Percentiles rank a stretch among this genome's conserved stretches.
Conservation (phyloP, 1,284 basidiomycete species). For the Puccinia horiana region DNA sequence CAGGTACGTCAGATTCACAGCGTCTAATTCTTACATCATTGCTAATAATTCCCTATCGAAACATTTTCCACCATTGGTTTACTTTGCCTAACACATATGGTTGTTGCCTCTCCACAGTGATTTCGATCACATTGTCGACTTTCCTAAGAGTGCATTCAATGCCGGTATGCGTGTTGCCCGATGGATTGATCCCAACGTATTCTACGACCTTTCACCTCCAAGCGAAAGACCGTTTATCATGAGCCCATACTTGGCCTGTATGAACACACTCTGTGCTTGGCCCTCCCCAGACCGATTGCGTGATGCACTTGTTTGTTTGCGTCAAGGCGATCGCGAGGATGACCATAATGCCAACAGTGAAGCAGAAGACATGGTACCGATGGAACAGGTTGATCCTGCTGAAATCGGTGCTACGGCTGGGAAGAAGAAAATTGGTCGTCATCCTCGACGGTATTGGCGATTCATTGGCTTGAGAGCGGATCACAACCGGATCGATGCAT, state of each 20-base stretch:
- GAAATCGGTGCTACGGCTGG: conserved; percentile 27
- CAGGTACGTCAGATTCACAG: conserved; percentile 18
- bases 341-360: conserved; percentile 29
- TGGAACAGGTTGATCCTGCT: conserved; percentile 54
- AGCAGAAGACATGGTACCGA: conserved; percentile 58
- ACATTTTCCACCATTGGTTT: conserved; percentile 52
- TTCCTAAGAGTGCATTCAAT: conserved; percentile 56
- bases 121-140: conserved; percentile 56
- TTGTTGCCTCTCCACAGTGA: conserved; percentile 48
- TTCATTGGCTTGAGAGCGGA: conserved; percentile 58
- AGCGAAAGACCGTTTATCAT: conserved; percentile 61
- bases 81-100: not conserved
- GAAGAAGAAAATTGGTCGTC: conserved; percentile 53
- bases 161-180: conserved; percentile 60
- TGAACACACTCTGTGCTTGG: conserved; percentile 61
- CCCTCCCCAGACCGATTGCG: conserved; percentile 57
- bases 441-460: conserved; percentile 59
- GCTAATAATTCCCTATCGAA: too few relatives aligned
- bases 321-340: conserved; percentile 51
- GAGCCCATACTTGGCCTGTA: conserved; percentile 60
- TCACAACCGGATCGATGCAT: conserved; percentile 42
- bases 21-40: too few relatives aligned
- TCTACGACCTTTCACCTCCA: conserved; percentile 57
- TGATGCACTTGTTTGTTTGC: conserved; percentile 58
- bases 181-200: conserved; percentile 59